These are phyloP conservation scores for Syncephalastrum sp. DNA, from an alignment of 371 early-diverging fungal genomes.

Conservation along the genomic window DNA sequence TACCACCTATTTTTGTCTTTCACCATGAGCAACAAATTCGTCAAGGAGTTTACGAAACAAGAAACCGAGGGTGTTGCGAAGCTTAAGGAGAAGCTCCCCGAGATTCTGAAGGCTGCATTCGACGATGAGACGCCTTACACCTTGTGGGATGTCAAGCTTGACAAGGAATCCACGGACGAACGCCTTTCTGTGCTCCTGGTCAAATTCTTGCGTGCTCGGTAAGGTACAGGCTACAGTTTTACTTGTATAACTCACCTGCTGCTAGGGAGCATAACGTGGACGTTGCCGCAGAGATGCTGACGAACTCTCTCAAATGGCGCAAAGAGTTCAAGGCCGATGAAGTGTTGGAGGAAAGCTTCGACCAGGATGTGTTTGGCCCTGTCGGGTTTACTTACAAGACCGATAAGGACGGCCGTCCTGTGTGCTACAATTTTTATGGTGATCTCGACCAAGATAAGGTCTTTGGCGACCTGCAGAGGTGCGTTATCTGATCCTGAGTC, in stretches of 20 bases:
- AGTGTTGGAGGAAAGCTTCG: slow-evolving; percentile 52
- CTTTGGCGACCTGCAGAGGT: slow-evolving; percentile 53
- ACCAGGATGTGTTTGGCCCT: slow-evolving; percentile 40
- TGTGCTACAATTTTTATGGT: slow-evolving; percentile 65
- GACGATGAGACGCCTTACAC: slow-evolving; percentile 29
- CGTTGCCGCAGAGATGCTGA: slow-evolving; percentile 50
- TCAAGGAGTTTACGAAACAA: slow-evolving; percentile 33
- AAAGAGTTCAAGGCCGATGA: slow-evolving; percentile 48
- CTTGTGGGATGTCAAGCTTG: slow-evolving; percentile 55
- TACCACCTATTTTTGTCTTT: too few relatives aligned
- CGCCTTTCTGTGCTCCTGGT: slow-evolving; percentile 54
- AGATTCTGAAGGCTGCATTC: slow-evolving; percentile 33
- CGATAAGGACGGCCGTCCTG: slow-evolving; percentile 54
- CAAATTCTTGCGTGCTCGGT: slow-evolving; percentile 61
- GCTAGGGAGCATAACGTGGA: slow-evolving; percentile 35
- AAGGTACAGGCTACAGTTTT: slow-evolving; percentile 1
- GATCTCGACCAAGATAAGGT: slow-evolving; percentile 52
- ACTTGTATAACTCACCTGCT: background rate
- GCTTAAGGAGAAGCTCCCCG: slow-evolving; percentile 46
- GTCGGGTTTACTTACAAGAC: slow-evolving; percentile 51
- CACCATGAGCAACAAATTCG: slow-evolving; percentile 13
- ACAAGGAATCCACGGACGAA: slow-evolving; percentile 43
- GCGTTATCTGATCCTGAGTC: background rate
- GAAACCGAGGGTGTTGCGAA: slow-evolving; percentile 43
- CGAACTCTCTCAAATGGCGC: slow-evolving; percentile 53